A percentile compares a stretch with the other conserved stretches of the same genome.
Evolutionary conservation across 805 yeast species (phyloP).

Genomic region (Pichia ethanolica): DNA sequence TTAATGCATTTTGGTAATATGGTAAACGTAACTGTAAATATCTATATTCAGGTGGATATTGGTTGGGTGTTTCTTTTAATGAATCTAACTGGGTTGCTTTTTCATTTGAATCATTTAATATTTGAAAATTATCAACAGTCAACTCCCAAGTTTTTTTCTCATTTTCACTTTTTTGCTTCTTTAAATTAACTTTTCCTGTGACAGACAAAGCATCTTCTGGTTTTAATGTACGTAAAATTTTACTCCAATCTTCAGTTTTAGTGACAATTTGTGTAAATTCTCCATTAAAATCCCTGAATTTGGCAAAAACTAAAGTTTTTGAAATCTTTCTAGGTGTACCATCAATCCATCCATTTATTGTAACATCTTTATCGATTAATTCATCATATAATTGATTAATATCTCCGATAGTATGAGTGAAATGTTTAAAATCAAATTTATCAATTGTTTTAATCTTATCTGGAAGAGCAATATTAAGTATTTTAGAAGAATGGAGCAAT

Average conservation of each 20-base stretch:
- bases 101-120: conserved; percentile 55
- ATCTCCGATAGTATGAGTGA: conserved; percentile 22
- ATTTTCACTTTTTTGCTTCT: conserved; percentile 25
- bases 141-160: conserved; percentile 45
- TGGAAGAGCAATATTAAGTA: conserved; percentile 11
- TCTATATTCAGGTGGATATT: conserved; percentile 72
- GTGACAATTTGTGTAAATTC: conserved; percentile 52
- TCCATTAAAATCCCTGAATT: conserved; percentile 68
- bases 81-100: conserved; percentile 60
- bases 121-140: conserved; percentile 40
- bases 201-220: conserved; percentile 73
- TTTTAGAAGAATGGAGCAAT: background rate
- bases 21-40: conserved; percentile 70
- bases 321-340: conserved; percentile 65
- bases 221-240: conserved; percentile 37
- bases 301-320: conserved; percentile 59
- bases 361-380: conserved; percentile 27
- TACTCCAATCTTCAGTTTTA: conserved; percentile 31
- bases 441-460: conserved; percentile 14
- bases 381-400: conserved; percentile 10
- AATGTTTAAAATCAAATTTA: conserved; percentile 24
- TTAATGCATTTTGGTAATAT: conserved; percentile 47
- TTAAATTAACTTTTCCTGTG: conserved; percentile 42
- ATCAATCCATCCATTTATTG: conserved; percentile 80
- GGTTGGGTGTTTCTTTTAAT: conserved; percentile 44